These are phyloP conservation scores for Globisporangium abappressorium DNA, from an alignment of 352 stramenopile species.

Conservation along the genomic window DNA sequence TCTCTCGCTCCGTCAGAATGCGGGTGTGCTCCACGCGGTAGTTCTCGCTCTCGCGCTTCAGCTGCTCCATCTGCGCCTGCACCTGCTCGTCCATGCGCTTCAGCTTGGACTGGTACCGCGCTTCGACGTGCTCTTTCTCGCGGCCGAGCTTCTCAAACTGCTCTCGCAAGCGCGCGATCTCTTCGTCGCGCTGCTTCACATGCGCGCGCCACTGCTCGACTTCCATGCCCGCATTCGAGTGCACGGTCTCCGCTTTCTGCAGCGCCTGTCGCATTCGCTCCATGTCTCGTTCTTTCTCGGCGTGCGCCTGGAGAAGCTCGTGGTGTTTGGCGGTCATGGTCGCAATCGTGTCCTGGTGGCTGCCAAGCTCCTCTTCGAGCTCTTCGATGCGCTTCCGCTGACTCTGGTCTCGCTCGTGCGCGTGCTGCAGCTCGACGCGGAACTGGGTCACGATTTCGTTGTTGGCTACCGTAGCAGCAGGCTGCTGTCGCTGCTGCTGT, in stretches of 20 bases:
- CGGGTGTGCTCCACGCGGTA: conserved; percentile 48
- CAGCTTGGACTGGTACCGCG: conserved; percentile 40
- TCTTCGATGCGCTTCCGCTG: conserved; percentile 25
- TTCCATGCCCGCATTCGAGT: conserved; percentile 33
- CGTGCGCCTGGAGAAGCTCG: conserved; percentile 27
- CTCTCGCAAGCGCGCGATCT: conserved; percentile 32
- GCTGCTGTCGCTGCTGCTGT: conserved; percentile 27
- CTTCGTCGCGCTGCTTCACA: conserved; percentile 42
- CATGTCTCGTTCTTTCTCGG: conserved; percentile 29
- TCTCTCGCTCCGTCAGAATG: conserved; percentile 47
- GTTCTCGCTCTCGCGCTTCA: conserved; percentile 54
- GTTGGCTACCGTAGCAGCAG: not conserved
- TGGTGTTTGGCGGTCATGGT: conserved; percentile 32
- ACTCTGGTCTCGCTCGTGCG: conserved; percentile 30
- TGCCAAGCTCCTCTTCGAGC: conserved; percentile 36
- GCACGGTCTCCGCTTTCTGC: conserved; percentile 36
- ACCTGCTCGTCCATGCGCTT: conserved; percentile 68
- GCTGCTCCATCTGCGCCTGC: conserved; percentile 42
- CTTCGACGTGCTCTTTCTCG: conserved; percentile 46
- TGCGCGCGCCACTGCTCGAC: conserved; percentile 41
- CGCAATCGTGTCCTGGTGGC: conserved; percentile 27
- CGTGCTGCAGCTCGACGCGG: conserved; percentile 33
- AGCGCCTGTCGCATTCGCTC: conserved; percentile 35
- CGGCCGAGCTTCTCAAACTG: conserved; percentile 36
- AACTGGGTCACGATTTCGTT: conserved; percentile 38